Base-by-base conservation (phyloP, 2,329 filamentous ascomycete genomes). In the Torrubiella hemipterigena region DNA sequence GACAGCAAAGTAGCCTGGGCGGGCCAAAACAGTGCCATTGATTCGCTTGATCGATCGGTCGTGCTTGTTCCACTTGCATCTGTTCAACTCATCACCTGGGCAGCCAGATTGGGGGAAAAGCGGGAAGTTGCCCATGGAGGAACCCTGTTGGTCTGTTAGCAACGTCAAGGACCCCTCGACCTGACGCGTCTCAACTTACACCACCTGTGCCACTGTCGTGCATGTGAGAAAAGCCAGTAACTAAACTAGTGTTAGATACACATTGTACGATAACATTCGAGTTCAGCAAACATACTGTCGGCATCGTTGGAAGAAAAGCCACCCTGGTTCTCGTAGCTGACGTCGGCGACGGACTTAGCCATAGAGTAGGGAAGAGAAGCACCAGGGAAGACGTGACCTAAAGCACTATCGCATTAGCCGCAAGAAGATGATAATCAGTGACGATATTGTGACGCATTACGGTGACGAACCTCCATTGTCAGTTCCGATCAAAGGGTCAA, bases 1-100 rank as follows among this genome's bases (percentile, higher is more conserved):
- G 7, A 79, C 50, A 4, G 62, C 55, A 44, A 80, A 79, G 47
- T 77, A 77, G 7, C 75, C 75, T 3, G 73, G 69, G n/a, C 59
- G 59, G 6, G 74, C 71, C 16, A 56, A 51, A n/a, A 67, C 59
- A 1, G 67, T 66, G 29, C 59, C 61, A 7, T 65, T 62, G 31
- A 64, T 56, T 22, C 69, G 64, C 11, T 56, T 47, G 0, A 63
- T 62, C 8, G 61, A 57, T 33, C 75, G 59, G 5, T 54, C 42
- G 4, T 48, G 45, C 16, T 66, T 65, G 3, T 63, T 54, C 40
- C 66, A 78, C 21, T 59, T 55, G 52, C 74, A 79, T 22, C 55
- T 47, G 22, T 54, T 42, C 20, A 61, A 46, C 24, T 62, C 52
- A 40, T 69, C 59, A 6, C 56, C 54, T 0, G 56, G 48, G 35